These are phyloP conservation scores for Phialophora macrospora DNA, from an alignment of 2,329 filamentous ascomycete species.

Conservation along the genomic window DNA sequence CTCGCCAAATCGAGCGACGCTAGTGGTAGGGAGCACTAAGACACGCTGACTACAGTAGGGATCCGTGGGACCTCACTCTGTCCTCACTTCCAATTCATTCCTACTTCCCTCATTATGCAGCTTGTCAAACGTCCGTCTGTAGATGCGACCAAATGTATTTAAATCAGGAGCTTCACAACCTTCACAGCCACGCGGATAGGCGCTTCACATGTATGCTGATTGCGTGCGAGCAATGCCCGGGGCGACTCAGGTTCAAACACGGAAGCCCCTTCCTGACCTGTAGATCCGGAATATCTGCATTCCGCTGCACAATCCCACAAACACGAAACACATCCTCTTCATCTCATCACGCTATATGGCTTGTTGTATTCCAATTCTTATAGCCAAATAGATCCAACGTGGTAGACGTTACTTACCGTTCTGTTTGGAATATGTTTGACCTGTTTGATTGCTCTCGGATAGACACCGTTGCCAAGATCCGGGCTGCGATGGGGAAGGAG, in stretches of 20 bases:
- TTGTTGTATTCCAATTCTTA: conserved; percentile 5
- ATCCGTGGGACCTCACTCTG: not conserved
- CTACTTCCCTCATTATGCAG: not conserved
- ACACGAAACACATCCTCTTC: conserved; percentile 26
- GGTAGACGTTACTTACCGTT: conserved; percentile 3
- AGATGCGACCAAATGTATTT: conserved; percentile 10
- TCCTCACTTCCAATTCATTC: not conserved
- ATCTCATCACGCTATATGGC: conserved; percentile 7
- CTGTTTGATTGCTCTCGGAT: conserved; percentile 30
- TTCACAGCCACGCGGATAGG: conserved; percentile 10
- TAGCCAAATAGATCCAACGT: conserved; percentile 1
- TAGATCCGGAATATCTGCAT: conserved; percentile 24
- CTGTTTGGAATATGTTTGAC: conserved; percentile 27
- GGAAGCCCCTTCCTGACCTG: conserved; percentile 13
- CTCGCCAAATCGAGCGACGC: not conserved
- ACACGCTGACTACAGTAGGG: no score
- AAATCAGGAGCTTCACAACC: not conserved
- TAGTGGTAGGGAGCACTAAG: not conserved
- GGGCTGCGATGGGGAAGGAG: not conserved
- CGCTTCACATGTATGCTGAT: conserved; percentile 17
- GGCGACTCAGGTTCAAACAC: conserved; percentile 31
- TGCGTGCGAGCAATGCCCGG: conserved; percentile 5
- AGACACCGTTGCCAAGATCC: conserved; percentile 20
- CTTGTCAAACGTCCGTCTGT: conserved; percentile 12
- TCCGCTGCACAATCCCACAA: conserved; percentile 28